Evolutionary conservation across 306 rosid genomes (phyloP), one percentile per base, ranked within the genome.

Genomic region (Cucurbita maxima): DNA sequence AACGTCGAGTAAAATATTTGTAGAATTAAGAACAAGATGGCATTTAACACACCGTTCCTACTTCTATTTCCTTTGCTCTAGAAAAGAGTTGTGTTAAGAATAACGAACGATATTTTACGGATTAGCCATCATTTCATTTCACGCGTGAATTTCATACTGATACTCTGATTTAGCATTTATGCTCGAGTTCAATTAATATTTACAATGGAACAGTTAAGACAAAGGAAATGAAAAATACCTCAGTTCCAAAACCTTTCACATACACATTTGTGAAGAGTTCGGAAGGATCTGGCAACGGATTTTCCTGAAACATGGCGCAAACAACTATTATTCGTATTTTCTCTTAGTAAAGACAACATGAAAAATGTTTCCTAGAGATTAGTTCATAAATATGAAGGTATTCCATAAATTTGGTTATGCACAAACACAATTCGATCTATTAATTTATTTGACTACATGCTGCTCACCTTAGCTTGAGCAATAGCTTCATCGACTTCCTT

Each of bases 401-500:
- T 54, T 18, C 38, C 36, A 73, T 54, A 73, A 12, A 40, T 55
- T 57, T 19, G 55, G 68, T 15, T 34, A 73, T 19, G 8, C 16
- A 73, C 54, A 36, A 48, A 40, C 63, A 73, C 13, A 15, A 52
- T 1, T 58, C 4, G 12, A 8, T 41, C 38, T 8, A 38, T 19
- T 18, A 18, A 54, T 16, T 51, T 5, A 41, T 47, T 54, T 43
- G 56, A 60, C n/a, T 34, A 53, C 45, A 30, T 37, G 76, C 45
- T 75, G 71, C 81, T 69, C 81, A 95, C 99, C 97, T 91, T 95
- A 59, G 99, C 97, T 86, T 82, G 77, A 34, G 96, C 97, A 72
- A 95, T 91, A 60, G 97, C 96, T 37, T 95, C 97, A 7, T 95
- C 99, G 54, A 91, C 97, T 82, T 89, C 75, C 81, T 83, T 95